phyloP scores from a whole-genome alignment of 106 monocot genomes.

The Alisma plantagoaquatica region DNA sequence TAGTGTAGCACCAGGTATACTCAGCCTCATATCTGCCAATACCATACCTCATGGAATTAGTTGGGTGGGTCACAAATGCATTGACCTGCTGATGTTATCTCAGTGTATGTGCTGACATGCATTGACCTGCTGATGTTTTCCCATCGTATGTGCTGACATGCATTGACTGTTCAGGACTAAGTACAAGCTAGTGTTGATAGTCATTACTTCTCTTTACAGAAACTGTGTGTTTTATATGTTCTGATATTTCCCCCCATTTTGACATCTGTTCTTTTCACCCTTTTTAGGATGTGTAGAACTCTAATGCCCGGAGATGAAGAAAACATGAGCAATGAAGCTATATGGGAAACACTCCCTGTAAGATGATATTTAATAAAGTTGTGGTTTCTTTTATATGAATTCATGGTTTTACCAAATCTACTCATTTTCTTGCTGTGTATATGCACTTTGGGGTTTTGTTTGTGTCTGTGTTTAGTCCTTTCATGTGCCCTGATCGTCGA shows the following conservation, averaged over 20 bases:
- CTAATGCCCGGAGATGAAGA: slow-evolving; percentile 97
- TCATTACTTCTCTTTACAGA: neutral
- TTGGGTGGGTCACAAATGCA: too few species aligned
- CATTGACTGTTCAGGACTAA: neutral
- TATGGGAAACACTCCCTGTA: slow-evolving; percentile 97
- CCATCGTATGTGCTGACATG: neutral
- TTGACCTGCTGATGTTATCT: too few species aligned
- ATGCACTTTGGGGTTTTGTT: neutral
- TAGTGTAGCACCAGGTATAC: too few species aligned
- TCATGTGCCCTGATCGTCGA: too few species aligned
- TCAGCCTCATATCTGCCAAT: too few species aligned
- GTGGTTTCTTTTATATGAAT: neutral
- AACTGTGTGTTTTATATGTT: neutral
- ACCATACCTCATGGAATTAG: too few species aligned
- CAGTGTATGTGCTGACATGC: too few species aligned
- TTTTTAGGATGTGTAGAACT: slow-evolving; percentile 82
- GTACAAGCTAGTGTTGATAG: neutral
- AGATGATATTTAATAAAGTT: slow-evolving; percentile 10
- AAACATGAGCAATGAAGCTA: slow-evolving; percentile 84
- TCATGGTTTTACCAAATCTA: neutral
- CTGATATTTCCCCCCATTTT: slow-evolving; percentile 1
- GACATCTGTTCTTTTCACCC: neutral
- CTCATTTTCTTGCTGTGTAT: neutral
- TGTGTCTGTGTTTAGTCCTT: too few species aligned
- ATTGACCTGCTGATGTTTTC: too few species aligned